phyloP scores from a whole-genome alignment of 2,329 filamentous ascomycete genomes.

The Colletotrichum limetticola region DNA sequence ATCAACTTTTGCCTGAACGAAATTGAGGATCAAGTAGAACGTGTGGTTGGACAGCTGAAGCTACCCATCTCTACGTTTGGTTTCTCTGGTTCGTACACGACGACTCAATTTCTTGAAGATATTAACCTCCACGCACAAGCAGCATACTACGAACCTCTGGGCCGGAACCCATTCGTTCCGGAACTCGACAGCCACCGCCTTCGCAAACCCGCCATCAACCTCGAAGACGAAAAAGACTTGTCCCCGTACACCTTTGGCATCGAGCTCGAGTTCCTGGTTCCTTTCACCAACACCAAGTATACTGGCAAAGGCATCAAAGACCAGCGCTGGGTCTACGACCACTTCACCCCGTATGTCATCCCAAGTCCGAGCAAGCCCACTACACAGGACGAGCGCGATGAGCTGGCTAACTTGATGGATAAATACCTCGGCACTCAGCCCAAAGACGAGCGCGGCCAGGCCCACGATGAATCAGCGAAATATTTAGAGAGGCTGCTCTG shows the following conservation, averaged over 20 bases:
- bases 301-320: background rate
- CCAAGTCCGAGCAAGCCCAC: background rate
- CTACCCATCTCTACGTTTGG: too few species aligned
- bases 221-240: background rate
- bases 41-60: background rate
- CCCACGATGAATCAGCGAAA: background rate
- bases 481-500: background rate
- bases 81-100: background rate
- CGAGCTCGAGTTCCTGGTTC: slow-evolving; percentile 26
- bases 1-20: slow-evolving; percentile 13
- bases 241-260: slow-evolving; percentile 27
- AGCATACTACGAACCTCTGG: background rate
- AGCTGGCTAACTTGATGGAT: background rate
- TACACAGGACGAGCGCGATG: background rate
- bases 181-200: background rate
- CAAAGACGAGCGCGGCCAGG: background rate
- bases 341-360: background rate
- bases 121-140: background rate
- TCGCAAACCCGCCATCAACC: background rate
- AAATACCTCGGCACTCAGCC: background rate
- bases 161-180: background rate
- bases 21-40: background rate
- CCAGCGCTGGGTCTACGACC: slow-evolving; percentile 13
- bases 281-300: background rate
- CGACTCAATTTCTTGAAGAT: slow-evolving; percentile 1